A percentile compares a stretch with the other conserved stretches of the same genome.
Evolutionary conservation across 306 rosid species (phyloP).

Genomic region (Lablab purpureus): DNA sequence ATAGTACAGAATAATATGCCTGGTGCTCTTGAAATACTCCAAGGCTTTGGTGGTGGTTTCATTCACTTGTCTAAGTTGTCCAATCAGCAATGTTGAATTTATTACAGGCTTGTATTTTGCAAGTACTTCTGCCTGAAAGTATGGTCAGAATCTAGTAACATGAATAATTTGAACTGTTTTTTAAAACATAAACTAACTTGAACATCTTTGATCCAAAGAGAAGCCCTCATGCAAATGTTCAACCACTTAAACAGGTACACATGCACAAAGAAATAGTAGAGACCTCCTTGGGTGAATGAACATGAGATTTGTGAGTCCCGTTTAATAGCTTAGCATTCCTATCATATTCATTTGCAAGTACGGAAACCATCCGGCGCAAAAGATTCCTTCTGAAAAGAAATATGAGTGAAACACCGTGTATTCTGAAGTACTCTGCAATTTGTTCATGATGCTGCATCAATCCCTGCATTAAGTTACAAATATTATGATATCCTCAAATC

Average conservation of each 20-base stretch:
- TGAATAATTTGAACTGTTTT: constrained; percentile 10
- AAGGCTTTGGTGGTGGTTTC: constrained; percentile 79
- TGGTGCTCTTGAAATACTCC: constrained; percentile 86
- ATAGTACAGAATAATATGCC: constrained; percentile 81
- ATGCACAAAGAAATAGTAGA: constrained; percentile 33
- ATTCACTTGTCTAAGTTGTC: constrained; percentile 72
- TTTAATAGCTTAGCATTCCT: constrained; percentile 73
- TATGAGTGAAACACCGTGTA: constrained; percentile 78
- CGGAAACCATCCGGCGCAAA: constrained; percentile 90
- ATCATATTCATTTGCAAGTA: constrained; percentile 87
- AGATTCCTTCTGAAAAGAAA: constrained; percentile 98
- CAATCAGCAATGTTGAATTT: constrained; percentile 72
- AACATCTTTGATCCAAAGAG: constrained; percentile 1
- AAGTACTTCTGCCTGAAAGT: constrained; percentile 86
- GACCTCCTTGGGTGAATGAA: constrained; percentile 92
- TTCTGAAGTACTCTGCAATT: constrained; percentile 77
- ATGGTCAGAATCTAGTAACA: constrained; percentile 40
- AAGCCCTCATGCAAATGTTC: constrained; percentile 16
- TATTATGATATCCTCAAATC: constrained; percentile 14
- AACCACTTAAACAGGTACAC: not conserved
- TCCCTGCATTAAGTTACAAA: constrained; percentile 67
- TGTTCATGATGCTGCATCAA: constrained; percentile 85
- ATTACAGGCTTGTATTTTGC: constrained; percentile 91
- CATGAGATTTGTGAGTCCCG: constrained; percentile 98
- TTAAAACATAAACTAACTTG: constrained; percentile 11